Base-by-base conservation (phyloP, 441 rosid genomes). In the Populus hybrid region DNA sequence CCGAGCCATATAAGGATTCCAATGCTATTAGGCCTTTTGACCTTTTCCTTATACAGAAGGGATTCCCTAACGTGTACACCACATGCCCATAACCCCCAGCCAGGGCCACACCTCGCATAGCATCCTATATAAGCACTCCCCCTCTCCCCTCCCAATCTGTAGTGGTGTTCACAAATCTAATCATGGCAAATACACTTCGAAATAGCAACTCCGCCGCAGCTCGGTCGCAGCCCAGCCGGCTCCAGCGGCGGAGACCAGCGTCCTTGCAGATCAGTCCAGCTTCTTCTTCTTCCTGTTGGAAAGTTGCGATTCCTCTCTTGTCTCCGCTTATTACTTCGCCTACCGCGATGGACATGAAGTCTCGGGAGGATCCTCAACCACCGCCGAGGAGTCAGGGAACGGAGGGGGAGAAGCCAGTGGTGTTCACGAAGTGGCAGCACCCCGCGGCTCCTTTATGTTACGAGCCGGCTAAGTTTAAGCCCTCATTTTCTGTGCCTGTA, bases 271-370 rank as follows among this genome's bases (percentile, higher is more conserved):
- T 88, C 67, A 83, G 77, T 73, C 92, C 95, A 21, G 81, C 73
- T 1, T 70, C 87, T 0, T 73, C 88, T 0, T 74, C 88, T 0
- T 65, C 77, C 50, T n/a, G 33, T 75, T 95, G 94, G 98, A 90
- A 93, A 88, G 90, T 84, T 0, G 98, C 97, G 33, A 95, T 95
- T 21, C 99, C 99, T 9, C 98, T 95, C 69, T 85, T 95, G 31
- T 93, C 99, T 40, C 99, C 99, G 42, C 82, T 93, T 53, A 80
- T 79, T 64, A 31, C 87, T 33, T 95, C 99, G 9, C 94, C 97
- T 8, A 74, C 89, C 4, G 82, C 75, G 72, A 69, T 71, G 38
- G 89, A 84, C 45, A 72, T 74, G 71, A 84, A 73, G 42, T 65
- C 76, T 33, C 82, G 71, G 64, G 76, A 82, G 26, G 79, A 84